Conservation (phyloP, 352 stramenopile genomes). For the Globisporangium nodosum region DNA sequence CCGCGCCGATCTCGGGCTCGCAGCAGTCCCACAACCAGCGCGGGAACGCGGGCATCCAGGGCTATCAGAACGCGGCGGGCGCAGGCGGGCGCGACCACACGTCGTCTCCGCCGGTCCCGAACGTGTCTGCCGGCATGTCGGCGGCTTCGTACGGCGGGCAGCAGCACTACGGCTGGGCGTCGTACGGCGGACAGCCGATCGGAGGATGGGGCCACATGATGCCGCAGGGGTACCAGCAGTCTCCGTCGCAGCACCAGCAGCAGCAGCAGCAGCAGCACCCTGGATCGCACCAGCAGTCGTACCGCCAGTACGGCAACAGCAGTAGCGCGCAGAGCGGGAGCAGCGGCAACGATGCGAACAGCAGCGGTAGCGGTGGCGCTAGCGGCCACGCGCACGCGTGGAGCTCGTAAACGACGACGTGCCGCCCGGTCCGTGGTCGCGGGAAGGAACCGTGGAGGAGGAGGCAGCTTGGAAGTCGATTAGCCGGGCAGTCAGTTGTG, state of each 20-base stretch:
- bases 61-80: constrained; percentile 39
- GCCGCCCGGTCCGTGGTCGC: constrained; percentile 13
- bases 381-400: constrained; percentile 42
- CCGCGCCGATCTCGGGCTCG: constrained; percentile 26
- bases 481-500: not conserved
- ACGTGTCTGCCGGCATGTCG: constrained; percentile 52
- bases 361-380: constrained; percentile 16
- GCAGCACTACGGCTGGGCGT: constrained; percentile 75
- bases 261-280: constrained; percentile 68
- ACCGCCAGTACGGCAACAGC: constrained; percentile 71
- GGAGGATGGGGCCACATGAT: constrained; percentile 81
- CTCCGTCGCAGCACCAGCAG: constrained; percentile 55
- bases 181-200: constrained; percentile 69
- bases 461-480: not conserved
- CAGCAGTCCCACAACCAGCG: constrained; percentile 56
- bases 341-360: constrained; percentile 37
- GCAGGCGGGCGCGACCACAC: constrained; percentile 48
- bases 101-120: constrained; percentile 62
- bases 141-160: constrained; percentile 50
- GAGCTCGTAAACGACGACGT: constrained; percentile 53
- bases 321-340: constrained; percentile 40
- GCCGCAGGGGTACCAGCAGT: constrained; percentile 79
- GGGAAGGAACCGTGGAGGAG: constrained; percentile 25
- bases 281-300: constrained; percentile 67
- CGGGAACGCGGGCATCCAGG: constrained; percentile 44